Evolutionary conservation across 176 grass and related monocot genomes (phyloP).

Genomic region (Puccinellia tenuiflora): DNA sequence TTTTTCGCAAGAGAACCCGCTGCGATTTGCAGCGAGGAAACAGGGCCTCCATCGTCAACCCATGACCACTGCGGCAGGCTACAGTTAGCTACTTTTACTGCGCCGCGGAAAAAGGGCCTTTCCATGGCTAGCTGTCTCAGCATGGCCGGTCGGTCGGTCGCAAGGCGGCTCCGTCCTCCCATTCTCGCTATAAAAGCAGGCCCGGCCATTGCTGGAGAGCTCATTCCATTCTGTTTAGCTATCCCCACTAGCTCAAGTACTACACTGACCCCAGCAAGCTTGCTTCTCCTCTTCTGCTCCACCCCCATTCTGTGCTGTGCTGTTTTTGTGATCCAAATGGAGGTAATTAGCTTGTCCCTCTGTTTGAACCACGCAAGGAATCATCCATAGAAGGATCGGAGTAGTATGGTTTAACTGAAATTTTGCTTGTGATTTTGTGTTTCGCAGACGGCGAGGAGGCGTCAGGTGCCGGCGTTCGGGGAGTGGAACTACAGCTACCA

Average conservation of each 20-base stretch:
- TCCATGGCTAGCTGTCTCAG: not conserved
- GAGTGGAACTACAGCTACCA: constrained; percentile 47
- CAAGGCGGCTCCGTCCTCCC: not conserved
- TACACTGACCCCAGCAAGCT: not conserved
- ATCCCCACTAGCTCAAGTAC: too few species aligned
- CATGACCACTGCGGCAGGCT: too few species aligned
- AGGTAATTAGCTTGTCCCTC: not conserved
- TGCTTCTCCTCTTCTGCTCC: not conserved
- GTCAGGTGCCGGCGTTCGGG: constrained; percentile 36
- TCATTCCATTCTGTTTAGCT: not conserved
- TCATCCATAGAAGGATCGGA: not conserved
- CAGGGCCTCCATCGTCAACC: too few species aligned
- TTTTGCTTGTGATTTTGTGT: not conserved
- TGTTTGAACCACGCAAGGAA: not conserved
- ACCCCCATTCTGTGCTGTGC: not conserved
- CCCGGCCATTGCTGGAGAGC: not conserved
- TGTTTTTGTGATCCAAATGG: not conserved
- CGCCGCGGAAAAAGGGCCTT: not conserved
- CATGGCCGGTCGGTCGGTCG: not conserved
- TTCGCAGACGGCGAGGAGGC: constrained; percentile 3
- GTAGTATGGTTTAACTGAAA: not conserved
- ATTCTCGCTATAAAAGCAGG: not conserved
- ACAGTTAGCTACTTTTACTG: not conserved
- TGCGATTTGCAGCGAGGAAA: too few species aligned
- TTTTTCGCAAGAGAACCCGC: too few species aligned